Evolutionary conservation across 2,329 filamentous ascomycete genomes (phyloP).

Genomic region (Calonectria honghensis): DNA sequence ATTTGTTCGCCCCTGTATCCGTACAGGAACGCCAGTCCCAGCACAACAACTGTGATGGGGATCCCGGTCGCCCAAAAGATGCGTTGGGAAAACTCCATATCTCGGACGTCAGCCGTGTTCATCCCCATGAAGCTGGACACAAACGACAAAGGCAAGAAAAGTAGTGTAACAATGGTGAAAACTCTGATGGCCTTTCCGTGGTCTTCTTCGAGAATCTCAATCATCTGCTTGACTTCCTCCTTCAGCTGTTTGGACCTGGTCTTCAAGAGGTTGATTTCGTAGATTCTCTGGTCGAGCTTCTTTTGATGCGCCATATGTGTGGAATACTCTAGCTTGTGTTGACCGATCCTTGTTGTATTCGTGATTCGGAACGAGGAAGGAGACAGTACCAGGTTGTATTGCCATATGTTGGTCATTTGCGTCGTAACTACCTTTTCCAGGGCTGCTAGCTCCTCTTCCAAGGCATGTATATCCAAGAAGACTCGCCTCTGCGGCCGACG

Average conservation of each 20-base stretch:
- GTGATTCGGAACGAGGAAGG: constrained; percentile 17
- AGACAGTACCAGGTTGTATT: neutral
- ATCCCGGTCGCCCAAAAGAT: constrained; percentile 64
- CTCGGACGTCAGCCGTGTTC: constrained; percentile 65
- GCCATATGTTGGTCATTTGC: neutral
- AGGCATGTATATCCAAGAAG: neutral
- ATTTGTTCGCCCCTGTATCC: constrained; percentile 17
- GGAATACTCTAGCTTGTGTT: neutral
- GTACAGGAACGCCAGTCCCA: constrained; percentile 8
- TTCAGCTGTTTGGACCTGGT: constrained; percentile 37
- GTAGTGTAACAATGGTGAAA: constrained; percentile 64
- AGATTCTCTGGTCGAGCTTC: neutral
- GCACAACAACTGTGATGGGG: constrained; percentile 58
- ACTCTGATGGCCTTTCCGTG: constrained; percentile 58
- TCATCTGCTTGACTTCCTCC: constrained; percentile 52
- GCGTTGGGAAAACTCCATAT: constrained; percentile 61
- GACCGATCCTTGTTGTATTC: constrained; percentile 12
- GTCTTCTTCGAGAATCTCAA: constrained; percentile 55
- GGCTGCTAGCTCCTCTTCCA: constrained; percentile 13
- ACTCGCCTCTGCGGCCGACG: constrained; percentile 14
- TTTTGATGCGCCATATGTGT: neutral
- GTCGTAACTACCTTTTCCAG: neutral
- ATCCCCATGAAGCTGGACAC: constrained; percentile 63
- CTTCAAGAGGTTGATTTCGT: neutral
- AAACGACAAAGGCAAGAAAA: constrained; percentile 60